Evolutionary conservation across 108 stramenopile species (phyloP).

Genomic region (Aurantiochytrium sp.): DNA sequence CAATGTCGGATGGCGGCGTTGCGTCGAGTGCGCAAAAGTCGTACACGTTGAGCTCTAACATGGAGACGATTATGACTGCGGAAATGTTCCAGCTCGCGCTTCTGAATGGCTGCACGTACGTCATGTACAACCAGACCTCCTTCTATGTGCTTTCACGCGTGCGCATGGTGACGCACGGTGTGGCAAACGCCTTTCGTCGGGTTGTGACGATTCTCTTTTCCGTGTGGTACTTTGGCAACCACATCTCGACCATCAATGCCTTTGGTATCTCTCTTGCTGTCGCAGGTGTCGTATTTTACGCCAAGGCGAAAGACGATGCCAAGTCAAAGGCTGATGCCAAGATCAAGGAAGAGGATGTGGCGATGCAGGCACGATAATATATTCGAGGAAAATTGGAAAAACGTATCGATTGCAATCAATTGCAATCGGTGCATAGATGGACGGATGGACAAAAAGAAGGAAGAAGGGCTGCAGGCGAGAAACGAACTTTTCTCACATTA

Average conservation of each 20-base stretch:
- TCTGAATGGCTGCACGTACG: not conserved
- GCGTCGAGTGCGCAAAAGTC: not conserved
- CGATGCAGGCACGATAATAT: too few species aligned
- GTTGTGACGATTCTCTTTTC: constrained; percentile 8
- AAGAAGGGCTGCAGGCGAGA: too few species aligned
- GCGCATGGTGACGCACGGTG: constrained; percentile 18
- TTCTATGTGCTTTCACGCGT: constrained; percentile 5
- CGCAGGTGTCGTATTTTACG: not conserved
- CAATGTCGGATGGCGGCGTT: not conserved
- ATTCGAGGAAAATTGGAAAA: too few species aligned
- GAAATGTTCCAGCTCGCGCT: not conserved
- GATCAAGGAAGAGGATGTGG: too few species aligned
- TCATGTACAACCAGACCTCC: constrained; percentile 13
- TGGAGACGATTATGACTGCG: not conserved
- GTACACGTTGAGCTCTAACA: not conserved
- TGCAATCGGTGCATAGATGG: too few species aligned
- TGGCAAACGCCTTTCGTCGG: constrained; percentile 6
- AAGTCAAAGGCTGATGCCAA: too few species aligned
- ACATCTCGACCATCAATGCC: not conserved
- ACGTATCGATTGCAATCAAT: too few species aligned
- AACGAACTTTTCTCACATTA: too few species aligned
- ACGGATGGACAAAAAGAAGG: too few species aligned
- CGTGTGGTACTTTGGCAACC: constrained; percentile 3
- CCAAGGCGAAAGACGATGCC: not conserved
- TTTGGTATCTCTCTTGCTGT: not conserved